Conservation (phyloP, 352 stramenopile genomes). For the Phytophthora pseudosyringae region DNA sequence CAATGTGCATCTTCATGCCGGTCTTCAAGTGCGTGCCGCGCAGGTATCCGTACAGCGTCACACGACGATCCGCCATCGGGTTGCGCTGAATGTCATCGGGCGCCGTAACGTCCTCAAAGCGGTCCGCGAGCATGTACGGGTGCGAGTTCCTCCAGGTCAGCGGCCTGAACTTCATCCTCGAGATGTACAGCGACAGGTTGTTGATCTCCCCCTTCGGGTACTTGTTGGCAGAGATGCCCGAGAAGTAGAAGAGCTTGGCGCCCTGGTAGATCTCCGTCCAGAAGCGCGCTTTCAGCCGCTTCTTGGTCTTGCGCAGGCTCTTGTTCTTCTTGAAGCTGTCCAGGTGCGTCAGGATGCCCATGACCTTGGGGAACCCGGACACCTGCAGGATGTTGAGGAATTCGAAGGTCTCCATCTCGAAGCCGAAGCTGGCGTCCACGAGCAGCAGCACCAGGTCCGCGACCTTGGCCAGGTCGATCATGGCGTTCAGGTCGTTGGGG, state of each 20-base stretch:
- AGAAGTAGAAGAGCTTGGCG: conserved; percentile 98
- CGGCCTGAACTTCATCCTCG: conserved; percentile 97
- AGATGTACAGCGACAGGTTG: conserved; percentile 98
- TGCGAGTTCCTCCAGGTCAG: conserved; percentile 99
- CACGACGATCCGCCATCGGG: conserved; percentile 89
- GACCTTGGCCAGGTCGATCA: conserved; percentile 98
- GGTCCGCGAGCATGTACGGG: conserved; percentile 98
- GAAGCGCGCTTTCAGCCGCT: conserved; percentile 98
- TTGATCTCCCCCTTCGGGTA: conserved; percentile 99
- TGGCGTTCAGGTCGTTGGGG: conserved; percentile 94
- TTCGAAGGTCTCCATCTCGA: conserved; percentile 99
- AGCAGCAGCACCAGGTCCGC: conserved; percentile 98
- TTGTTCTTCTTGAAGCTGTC: conserved; percentile 99
- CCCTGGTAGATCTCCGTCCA: conserved; percentile 98
- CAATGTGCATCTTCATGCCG: conserved; percentile 97
- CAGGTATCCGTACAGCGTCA: conserved; percentile 99
- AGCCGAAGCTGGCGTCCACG: conserved; percentile 99
- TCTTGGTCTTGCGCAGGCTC: conserved; percentile 98
- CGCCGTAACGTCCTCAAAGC: conserved; percentile 98
- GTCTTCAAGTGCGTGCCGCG: conserved; percentile 98
- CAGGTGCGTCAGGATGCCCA: conserved; percentile 99
- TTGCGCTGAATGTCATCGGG: conserved; percentile 95
- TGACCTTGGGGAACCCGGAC: conserved; percentile 92
- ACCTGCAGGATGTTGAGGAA: conserved; percentile 99
- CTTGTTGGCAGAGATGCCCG: conserved; percentile 97